Percentiles rank a stretch among this genome's conserved stretches.
Evolutionary conservation across 306 rosid species (phyloP).

Genomic region (Hippophae tibetana): DNA sequence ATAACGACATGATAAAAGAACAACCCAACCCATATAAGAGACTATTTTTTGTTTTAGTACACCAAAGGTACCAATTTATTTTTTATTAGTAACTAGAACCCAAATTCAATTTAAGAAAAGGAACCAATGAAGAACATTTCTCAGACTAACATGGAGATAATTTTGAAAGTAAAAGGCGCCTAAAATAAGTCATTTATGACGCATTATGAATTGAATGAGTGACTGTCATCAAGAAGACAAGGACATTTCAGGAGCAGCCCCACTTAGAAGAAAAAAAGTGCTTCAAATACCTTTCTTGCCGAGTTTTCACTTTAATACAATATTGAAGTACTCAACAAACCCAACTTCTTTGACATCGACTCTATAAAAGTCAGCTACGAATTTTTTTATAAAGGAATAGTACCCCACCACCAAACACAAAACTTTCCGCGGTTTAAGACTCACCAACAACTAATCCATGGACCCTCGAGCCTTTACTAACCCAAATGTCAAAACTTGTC

Average conservation of each 20-base stretch:
- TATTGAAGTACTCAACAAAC: slow-evolving; percentile 23
- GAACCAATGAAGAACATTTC: slow-evolving; percentile 20
- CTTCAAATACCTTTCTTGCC: background rate
- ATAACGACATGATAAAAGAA: background rate
- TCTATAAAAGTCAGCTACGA: slow-evolving; percentile 15
- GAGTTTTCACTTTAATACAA: background rate
- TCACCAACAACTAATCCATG: slow-evolving; percentile 13
- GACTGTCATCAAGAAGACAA: slow-evolving; percentile 26
- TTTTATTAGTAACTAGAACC: too few species aligned
- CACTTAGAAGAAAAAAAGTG: slow-evolving; percentile 4
- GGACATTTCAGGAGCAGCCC: slow-evolving; percentile 28
- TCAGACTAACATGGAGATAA: slow-evolving; percentile 4
- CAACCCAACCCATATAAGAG: background rate
- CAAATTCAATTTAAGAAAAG: background rate
- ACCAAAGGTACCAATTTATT: too few species aligned
- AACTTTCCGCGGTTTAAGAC: slow-evolving; percentile 3
- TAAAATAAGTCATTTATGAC: slow-evolving; percentile 1
- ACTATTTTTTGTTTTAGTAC: background rate
- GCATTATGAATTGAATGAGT: slow-evolving; percentile 12
- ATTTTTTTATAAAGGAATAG: slow-evolving; percentile 9
- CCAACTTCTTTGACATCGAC: slow-evolving; percentile 5
- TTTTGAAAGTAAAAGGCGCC: slow-evolving; percentile 21
- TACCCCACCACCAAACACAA: slow-evolving; percentile 10
- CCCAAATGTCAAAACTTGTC: slow-evolving; percentile 7
- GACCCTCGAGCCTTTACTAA: too few species aligned